These are phyloP conservation scores for Candida anglica DNA, from an alignment of 805 yeast genomes.

Conservation along the genomic window DNA sequence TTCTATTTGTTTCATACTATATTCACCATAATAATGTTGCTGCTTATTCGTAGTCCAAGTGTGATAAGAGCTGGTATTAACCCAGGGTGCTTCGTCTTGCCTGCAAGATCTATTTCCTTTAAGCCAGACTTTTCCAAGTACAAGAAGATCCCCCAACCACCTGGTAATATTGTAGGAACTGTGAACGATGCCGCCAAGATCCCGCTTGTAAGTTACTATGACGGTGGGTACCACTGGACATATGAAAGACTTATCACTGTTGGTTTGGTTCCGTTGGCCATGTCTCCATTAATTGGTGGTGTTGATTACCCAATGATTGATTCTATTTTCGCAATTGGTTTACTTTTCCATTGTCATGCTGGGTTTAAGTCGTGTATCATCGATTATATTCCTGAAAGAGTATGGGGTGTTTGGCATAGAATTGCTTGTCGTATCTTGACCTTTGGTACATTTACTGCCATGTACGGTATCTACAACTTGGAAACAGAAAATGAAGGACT, in stretches of 20 bases:
- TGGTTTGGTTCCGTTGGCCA: conserved; percentile 71
- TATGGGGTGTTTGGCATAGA: conserved; percentile 73
- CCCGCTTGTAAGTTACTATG: conserved; percentile 59
- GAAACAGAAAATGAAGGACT: conserved; percentile 81
- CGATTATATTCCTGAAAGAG: conserved; percentile 87
- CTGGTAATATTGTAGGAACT: conserved; percentile 88
- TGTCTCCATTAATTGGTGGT: conserved; percentile 75
- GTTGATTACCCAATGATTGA: conserved; percentile 67
- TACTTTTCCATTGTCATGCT: conserved; percentile 75
- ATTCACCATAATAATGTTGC: no score
- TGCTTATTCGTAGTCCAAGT: no score
- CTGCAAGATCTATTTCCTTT: conserved; percentile 7
- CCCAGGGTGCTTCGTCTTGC: no score
- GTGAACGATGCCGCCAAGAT: conserved; percentile 82
- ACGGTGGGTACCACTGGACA: conserved; percentile 94
- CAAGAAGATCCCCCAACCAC: conserved; percentile 71
- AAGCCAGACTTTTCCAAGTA: conserved; percentile 44
- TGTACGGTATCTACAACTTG: conserved; percentile 77
- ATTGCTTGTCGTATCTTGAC: conserved; percentile 65
- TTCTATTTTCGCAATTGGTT: conserved; percentile 58
- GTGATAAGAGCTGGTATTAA: no score
- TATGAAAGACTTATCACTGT: conserved; percentile 72
- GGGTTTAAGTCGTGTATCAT: conserved; percentile 90
- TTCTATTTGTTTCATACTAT: no score
- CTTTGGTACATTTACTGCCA: conserved; percentile 65